Conservation (phyloP, 768 basidiomycete species). For the Psilocybe cyanescens region DNA sequence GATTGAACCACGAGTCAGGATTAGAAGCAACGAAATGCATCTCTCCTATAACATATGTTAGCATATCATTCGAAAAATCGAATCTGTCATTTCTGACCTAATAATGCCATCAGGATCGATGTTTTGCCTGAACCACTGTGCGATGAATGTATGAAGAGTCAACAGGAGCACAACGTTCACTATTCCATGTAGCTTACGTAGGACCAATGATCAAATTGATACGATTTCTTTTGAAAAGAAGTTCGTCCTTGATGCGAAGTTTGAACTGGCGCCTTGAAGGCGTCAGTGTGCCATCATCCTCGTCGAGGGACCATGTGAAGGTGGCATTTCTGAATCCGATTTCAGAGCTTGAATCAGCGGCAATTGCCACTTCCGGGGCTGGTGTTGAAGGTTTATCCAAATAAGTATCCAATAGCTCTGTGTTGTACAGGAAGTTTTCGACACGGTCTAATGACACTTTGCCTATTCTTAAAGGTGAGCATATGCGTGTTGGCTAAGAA, state of each 20-base stretch:
- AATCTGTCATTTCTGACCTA: neutral
- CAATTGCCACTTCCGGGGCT: neutral
- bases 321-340: conserved; percentile 56
- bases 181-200: conserved; percentile 31
- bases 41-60: conserved; percentile 42
- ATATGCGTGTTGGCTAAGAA: neutral
- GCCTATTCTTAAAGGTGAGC: conserved; percentile 4
- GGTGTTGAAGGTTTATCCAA: neutral
- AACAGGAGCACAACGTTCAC: neutral
- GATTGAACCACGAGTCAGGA: conserved; percentile 62
- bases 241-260: conserved; percentile 55
- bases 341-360: conserved; percentile 19
- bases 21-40: conserved; percentile 59
- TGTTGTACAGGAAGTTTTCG: conserved; percentile 44
- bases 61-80: neutral
- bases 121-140: conserved; percentile 57
- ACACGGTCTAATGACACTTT: conserved; percentile 70
- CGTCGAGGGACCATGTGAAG: conserved; percentile 56
- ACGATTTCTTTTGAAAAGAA: conserved; percentile 54
- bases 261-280: conserved; percentile 52
- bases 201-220: conserved; percentile 64
- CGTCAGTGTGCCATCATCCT: conserved; percentile 37
- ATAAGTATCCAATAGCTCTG: conserved; percentile 52
- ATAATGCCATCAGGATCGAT: conserved; percentile 60
- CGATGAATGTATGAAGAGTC: neutral